These are phyloP conservation scores for Globisporangium okanoganense DNA, from an alignment of 352 stramenopile species.

Conservation along the genomic window DNA sequence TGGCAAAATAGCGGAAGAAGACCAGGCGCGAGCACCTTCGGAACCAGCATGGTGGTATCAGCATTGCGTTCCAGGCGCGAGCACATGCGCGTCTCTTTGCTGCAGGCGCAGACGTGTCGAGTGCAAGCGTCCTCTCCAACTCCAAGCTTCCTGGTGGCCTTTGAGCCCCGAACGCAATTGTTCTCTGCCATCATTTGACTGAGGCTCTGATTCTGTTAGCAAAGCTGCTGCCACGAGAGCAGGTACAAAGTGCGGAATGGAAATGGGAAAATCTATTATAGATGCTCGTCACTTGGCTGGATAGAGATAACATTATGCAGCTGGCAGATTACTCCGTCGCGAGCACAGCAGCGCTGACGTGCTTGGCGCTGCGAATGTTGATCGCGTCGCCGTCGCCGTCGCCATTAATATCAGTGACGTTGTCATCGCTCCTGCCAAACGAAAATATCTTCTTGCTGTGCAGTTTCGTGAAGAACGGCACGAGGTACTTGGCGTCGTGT, in stretches of 20 bases:
- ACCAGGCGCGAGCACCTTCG: not conserved
- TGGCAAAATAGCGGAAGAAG: too few species aligned
- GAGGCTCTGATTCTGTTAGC: too few species aligned
- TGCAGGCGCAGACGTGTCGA: too few species aligned
- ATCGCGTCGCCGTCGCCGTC: constrained; percentile 47
- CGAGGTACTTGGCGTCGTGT: constrained; percentile 82
- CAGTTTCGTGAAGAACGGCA: constrained; percentile 72
- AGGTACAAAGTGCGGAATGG: too few species aligned
- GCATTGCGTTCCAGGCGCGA: not conserved
- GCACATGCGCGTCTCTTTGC: not conserved
- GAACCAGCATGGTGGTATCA: too few species aligned
- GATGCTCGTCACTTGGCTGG: not conserved
- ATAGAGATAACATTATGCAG: not conserved
- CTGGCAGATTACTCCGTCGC: not conserved
- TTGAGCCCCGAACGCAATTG: too few species aligned
- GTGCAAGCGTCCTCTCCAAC: too few species aligned
- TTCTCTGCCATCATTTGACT: too few species aligned
- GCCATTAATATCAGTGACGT: constrained; percentile 28
- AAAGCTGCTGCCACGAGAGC: too few species aligned
- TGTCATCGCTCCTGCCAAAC: constrained; percentile 27
- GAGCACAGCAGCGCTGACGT: not conserved
- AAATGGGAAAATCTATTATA: too few species aligned
- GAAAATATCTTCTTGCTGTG: constrained; percentile 43
- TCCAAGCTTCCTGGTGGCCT: too few species aligned
- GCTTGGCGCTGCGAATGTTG: not conserved